Base-by-base conservation (phyloP, 2,329 filamentous ascomycete species). In the Aspergillus ochraceus region DNA sequence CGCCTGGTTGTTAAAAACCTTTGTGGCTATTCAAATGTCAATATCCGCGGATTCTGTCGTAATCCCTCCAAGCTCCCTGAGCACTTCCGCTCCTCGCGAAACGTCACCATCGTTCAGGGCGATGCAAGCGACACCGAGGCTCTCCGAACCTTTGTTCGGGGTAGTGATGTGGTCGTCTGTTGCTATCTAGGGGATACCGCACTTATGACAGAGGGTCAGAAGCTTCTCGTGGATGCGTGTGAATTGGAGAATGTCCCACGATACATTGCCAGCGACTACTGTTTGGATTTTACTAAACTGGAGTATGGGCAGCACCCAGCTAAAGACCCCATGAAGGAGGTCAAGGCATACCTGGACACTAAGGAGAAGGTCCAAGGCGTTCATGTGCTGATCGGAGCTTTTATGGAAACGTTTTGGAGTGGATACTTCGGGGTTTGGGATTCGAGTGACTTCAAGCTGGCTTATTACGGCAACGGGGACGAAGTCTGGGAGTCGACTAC, bases 141-240 rank as follows among this genome's bases (percentile, higher is more conserved):
- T 2, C 55, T 75, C n/a, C 65, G 59, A 1, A 12, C 60, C 4
- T 75, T 76, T 58, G 69, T 68, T 14, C 29, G 60, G 5, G 71
- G 72, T 17, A 70, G 68, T 61, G 70, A 78, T 49, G 72, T 78
- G 0, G 68, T 76, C 24, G 67, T 80, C 22, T 80, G 77, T 67
- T 73, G 70, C 59, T 80, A 80, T 57, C 68, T 79, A 0, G 77
- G 77, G 17, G 69, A 74, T 55, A 57, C 72, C n/a, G 60, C 68
- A 9, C 60, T 80, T 45, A 80, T 80, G 79, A 57, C 73, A 1
- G 70, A 77, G 1, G 77, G 77, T 0, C 78, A 22, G 22, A 22
- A 22, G 22, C 22, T 22, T 22, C 22, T 22, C 22, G 22, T 22
- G 22, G 22, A 22, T 22, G 22, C 22, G 22, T 22, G 22, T 22